A percentile compares a stretch with the other conserved stretches of the same genome.
Conservation (phyloP, 2,329 filamentous ascomycete species). For the Xylariales sp. region DNA sequence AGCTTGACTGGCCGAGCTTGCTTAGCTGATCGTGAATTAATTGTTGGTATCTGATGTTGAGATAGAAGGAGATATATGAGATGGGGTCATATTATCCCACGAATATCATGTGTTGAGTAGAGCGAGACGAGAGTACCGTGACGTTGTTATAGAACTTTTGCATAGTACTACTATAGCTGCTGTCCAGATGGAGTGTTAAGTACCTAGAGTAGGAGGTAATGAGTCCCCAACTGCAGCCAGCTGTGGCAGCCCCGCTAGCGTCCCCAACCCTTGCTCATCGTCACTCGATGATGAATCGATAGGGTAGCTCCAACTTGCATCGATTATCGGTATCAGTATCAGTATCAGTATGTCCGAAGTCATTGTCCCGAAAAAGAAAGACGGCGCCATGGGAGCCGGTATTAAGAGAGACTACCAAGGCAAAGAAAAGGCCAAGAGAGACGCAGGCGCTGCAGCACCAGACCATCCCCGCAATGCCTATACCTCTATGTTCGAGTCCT, state of each 20-base stretch:
- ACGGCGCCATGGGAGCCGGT: slow-evolving; percentile 56
- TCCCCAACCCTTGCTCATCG: slow-evolving; percentile 3
- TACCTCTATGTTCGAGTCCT: slow-evolving; percentile 83
- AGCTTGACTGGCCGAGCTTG: not conserved
- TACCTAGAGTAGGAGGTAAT: no score
- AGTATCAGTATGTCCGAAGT: slow-evolving; percentile 44
- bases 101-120: not conserved
- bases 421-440: slow-evolving; percentile 55
- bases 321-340: not conserved
- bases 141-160: slow-evolving; percentile 6
- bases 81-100: not conserved
- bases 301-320: not conserved
- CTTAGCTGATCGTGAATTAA: not conserved
- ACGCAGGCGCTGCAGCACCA: slow-evolving; percentile 39
- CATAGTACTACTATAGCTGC: not conserved
- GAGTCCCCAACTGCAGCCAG: slow-evolving; percentile 23
- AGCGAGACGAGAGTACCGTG: not conserved
- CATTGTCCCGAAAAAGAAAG: slow-evolving; percentile 41
- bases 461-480: slow-evolving; percentile 60
- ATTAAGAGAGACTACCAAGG: slow-evolving; percentile 67
- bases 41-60: not conserved
- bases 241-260: slow-evolving; percentile 22
- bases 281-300: not conserved
- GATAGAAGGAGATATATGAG: not conserved
- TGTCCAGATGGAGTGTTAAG: no score